A percentile compares a stretch with the other conserved stretches of the same genome.
phyloP scores from a whole-genome alignment of 2,329 filamentous ascomycete species.

The Ceratocystiopsis brevicomis region DNA sequence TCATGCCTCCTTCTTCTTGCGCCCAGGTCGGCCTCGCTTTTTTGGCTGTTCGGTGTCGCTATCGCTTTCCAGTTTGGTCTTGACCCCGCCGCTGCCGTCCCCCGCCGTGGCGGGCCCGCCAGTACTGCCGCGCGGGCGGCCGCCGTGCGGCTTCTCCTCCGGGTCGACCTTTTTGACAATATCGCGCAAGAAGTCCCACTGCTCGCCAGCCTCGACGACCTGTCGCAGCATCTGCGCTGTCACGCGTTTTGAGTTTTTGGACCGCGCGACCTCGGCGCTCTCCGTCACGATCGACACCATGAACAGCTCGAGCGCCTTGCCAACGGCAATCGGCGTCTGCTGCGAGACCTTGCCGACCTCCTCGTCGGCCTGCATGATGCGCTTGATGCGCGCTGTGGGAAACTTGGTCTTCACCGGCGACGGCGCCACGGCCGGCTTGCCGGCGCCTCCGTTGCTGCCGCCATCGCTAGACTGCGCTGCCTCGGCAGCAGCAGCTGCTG shows the following conservation, averaged over 20 bases:
- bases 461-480: no score
- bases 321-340: conserved; percentile 88
- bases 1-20: conserved; percentile 28
- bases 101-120: conserved; percentile 23
- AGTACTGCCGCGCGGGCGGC: conserved; percentile 28
- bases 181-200: conserved; percentile 84
- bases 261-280: conserved; percentile 65
- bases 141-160: conserved; percentile 27
- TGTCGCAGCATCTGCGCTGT: conserved; percentile 82
- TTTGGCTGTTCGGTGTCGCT: conserved; percentile 19
- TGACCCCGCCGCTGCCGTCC: conserved; percentile 2
- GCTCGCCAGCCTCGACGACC: conserved; percentile 70
- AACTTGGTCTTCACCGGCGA: conserved; percentile 87
- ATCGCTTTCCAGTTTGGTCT: conserved; percentile 9
- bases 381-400: conserved; percentile 90
- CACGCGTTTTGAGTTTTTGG: conserved; percentile 74
- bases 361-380: conserved; percentile 98
- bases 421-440: conserved; percentile 24
- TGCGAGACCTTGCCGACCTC: conserved; percentile 97
- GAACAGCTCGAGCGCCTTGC: conserved; percentile 89
- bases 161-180: conserved; percentile 67
- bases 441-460: conserved; percentile 2
- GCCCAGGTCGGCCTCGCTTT: conserved; percentile 15
- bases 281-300: conserved; percentile 90
- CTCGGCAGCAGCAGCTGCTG: not conserved